A percentile compares a stretch with the other conserved stretches of the same genome.
phyloP scores from a whole-genome alignment of 768 basidiomycete genomes.

The Cytidiella melzeri region DNA sequence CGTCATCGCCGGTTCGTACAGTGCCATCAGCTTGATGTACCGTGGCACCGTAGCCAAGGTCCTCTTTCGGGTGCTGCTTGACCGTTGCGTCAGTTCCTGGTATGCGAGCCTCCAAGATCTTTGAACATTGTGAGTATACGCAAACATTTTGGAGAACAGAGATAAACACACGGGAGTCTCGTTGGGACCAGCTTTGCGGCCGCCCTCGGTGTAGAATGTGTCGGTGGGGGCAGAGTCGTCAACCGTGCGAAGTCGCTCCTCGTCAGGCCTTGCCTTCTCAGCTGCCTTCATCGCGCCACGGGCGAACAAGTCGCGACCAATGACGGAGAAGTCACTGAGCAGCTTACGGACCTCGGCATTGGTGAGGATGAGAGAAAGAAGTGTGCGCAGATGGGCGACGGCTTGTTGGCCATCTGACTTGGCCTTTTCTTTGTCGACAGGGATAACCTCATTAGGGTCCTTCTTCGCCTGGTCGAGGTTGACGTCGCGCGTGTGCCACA shows the following conservation, averaged over 20 bases:
- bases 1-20: conserved; percentile 26
- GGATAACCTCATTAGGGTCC: conserved; percentile 33
- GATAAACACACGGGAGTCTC: conserved; percentile 36
- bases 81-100: conserved; percentile 38
- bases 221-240: conserved; percentile 66
- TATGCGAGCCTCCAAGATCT: conserved; percentile 36
- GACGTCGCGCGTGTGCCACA: conserved; percentile 70
- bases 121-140: not conserved
- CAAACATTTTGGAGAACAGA: not conserved
- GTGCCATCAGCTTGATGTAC: conserved; percentile 29
- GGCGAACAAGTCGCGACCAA: conserved; percentile 81
- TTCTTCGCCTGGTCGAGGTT: conserved; percentile 37
- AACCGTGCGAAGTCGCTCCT: conserved; percentile 55
- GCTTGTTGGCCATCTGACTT: conserved; percentile 39
- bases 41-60: conserved; percentile 31
- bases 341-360: conserved; percentile 93
- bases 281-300: conserved; percentile 68
- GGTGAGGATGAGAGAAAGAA: conserved; percentile 81
- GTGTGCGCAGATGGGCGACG: conserved; percentile 79
- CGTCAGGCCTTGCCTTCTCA: conserved; percentile 55
- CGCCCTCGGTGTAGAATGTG: conserved; percentile 51
- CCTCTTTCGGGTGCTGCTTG: conserved; percentile 47
- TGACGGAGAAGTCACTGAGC: conserved; percentile 66
- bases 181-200: conserved; percentile 34
- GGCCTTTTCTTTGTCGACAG: conserved; percentile 46